A percentile compares a stretch with the other conserved stretches of the same genome.
Evolutionary conservation across 352 stramenopile species (phyloP).

Genomic region (Phytopythium vexans): DNA sequence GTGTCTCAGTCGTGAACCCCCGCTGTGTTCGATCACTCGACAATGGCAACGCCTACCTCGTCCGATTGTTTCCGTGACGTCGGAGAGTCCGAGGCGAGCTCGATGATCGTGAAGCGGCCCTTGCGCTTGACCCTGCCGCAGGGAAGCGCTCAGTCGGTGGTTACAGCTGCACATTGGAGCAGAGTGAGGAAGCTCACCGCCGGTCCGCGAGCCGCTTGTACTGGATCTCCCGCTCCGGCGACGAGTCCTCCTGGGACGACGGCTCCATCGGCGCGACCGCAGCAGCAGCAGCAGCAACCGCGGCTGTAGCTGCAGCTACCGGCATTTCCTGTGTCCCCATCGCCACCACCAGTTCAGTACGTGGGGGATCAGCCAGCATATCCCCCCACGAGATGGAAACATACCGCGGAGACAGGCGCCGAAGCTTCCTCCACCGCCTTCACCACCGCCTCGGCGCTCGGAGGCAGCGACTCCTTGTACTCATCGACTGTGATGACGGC

Average conservation of each 20-base stretch:
- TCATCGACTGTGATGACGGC: too few relatives aligned
- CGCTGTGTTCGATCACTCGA: neutral
- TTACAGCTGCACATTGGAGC: slow-evolving; percentile 4
- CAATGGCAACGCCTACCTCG: slow-evolving; percentile 26
- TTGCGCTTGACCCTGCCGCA: slow-evolving; percentile 58
- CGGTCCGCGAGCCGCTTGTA: slow-evolving; percentile 11
- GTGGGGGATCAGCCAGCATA: too few relatives aligned
- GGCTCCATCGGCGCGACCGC: slow-evolving; percentile 11
- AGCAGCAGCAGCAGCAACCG: neutral
- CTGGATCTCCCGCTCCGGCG: slow-evolving; percentile 24
- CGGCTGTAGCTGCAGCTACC: slow-evolving; percentile 4
- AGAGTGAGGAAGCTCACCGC: slow-evolving; percentile 16
- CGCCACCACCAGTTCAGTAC: slow-evolving; percentile 9
- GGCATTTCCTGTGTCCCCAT: slow-evolving; percentile 7
- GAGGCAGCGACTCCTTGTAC: slow-evolving; percentile 10
- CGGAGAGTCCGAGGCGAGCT: slow-evolving; percentile 61
- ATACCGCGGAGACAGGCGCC: neutral
- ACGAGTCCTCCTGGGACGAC: slow-evolving; percentile 27
- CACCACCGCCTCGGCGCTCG: slow-evolving; percentile 1
- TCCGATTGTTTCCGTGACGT: slow-evolving; percentile 48
- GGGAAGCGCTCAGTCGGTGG: slow-evolving; percentile 1
- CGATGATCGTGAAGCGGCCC: slow-evolving; percentile 85
- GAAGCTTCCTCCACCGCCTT: slow-evolving; percentile 3
- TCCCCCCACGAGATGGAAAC: too few relatives aligned
- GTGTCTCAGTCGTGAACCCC: too few relatives aligned